Percentiles rank a stretch among this genome's conserved stretches.
phyloP scores from a whole-genome alignment of 768 basidiomycete genomes.

The Boletales sp. region DNA sequence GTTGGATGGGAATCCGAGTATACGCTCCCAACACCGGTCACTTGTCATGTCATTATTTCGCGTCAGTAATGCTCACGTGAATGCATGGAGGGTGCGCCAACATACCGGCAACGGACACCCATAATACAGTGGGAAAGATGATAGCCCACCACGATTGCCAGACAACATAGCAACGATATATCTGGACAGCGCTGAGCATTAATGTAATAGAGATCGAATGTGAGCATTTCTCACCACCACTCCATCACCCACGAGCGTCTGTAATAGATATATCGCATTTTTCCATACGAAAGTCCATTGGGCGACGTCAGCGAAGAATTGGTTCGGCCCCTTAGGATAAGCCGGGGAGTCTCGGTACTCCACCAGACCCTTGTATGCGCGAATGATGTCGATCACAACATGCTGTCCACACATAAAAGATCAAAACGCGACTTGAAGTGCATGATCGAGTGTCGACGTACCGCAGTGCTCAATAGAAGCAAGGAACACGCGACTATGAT shows the following conservation, averaged over 20 bases:
- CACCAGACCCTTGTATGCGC: constrained; percentile 21
- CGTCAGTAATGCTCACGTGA: neutral
- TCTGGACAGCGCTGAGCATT: constrained; percentile 3
- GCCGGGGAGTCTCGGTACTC: constrained; percentile 8
- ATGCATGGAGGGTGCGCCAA: neutral
- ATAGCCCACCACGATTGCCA: constrained; percentile 22
- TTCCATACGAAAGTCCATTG: constrained; percentile 29
- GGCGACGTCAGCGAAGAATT: constrained; percentile 22
- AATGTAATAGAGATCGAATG: neutral
- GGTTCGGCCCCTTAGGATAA: constrained; percentile 20
- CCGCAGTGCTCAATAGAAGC: constrained; percentile 22
- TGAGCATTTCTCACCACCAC: constrained; percentile 12
- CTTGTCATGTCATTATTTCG: neutral
- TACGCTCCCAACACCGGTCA: constrained; percentile 13
- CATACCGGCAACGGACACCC: constrained; percentile 10
- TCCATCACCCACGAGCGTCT: constrained; percentile 24
- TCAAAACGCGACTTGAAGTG: neutral
- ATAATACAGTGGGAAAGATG: constrained; percentile 16
- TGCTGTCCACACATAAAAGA: constrained; percentile 3
- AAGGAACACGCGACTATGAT: constrained; percentile 16
- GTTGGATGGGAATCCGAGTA: constrained; percentile 14
- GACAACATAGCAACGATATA: constrained; percentile 27
- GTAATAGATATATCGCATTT: constrained; percentile 14
- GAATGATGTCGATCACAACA: constrained; percentile 16
- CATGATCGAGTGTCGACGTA: neutral